These are phyloP conservation scores for Huiozyma naganishii DNA, from an alignment of 805 yeast genomes.

Conservation along the genomic window DNA sequence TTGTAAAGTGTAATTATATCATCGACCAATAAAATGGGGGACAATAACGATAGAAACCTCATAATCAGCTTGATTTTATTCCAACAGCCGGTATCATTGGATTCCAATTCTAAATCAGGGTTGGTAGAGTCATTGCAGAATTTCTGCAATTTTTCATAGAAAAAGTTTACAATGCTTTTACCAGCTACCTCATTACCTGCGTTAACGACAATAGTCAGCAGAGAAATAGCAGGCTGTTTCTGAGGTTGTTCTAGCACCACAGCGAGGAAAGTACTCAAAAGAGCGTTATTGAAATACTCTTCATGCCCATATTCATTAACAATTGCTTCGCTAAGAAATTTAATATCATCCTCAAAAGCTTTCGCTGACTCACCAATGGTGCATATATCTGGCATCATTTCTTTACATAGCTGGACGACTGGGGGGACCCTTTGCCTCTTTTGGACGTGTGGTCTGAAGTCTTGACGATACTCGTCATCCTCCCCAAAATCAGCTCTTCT, in stretches of 20 bases:
- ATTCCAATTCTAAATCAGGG: slow-evolving; percentile 17
- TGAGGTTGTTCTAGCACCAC: slow-evolving; percentile 84
- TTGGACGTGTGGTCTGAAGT: slow-evolving; percentile 23
- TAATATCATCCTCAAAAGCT: slow-evolving; percentile 49
- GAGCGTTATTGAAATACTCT: slow-evolving; percentile 45
- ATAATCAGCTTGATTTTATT: slow-evolving; percentile 58
- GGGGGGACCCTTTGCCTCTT: slow-evolving; percentile 34
- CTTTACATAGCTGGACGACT: slow-evolving; percentile 35
- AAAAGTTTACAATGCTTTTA: slow-evolving; percentile 53
- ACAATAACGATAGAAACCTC: slow-evolving; percentile 57
- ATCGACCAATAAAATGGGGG: slow-evolving; percentile 48
- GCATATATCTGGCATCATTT: slow-evolving; percentile 40
- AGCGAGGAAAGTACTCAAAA: slow-evolving; percentile 56
- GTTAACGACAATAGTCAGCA: slow-evolving; percentile 56
- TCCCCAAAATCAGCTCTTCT: slow-evolving; percentile 18
- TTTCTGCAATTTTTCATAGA: slow-evolving; percentile 53
- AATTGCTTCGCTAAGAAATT: slow-evolving; percentile 57
- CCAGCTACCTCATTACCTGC: slow-evolving; percentile 56
- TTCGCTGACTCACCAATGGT: slow-evolving; percentile 48
- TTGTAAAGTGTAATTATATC: slow-evolving; percentile 39
- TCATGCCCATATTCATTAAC: slow-evolving; percentile 55
- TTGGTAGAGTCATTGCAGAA: slow-evolving; percentile 33
- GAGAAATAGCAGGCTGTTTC: slow-evolving; percentile 63
- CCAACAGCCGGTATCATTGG: slow-evolving; percentile 47
- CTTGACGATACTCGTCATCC: slow-evolving; percentile 24